Evolutionary conservation across 148 eudicot genomes (phyloP), one percentile per base, ranked within the genome.

Genomic region (Rhododendron simsii): DNA sequence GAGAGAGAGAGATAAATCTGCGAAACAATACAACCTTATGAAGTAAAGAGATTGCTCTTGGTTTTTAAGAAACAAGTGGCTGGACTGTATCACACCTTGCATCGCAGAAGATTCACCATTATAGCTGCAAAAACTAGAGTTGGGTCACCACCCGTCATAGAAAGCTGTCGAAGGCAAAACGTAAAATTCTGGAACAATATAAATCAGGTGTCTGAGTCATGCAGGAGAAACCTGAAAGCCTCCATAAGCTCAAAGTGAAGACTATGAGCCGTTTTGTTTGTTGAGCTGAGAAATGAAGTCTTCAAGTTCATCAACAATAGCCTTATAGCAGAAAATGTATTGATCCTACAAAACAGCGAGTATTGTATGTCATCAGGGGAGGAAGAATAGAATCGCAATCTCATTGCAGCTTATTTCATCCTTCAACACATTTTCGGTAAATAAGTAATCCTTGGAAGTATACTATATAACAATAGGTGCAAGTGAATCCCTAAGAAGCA

Each of bases 311-410:
- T 97, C 98, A 80, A 93, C 83, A 78, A 97, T 88, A 5, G 87
- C 96, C 87, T 91, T 87, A 69, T 93, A 93, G 93, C 98, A 93
- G 91, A 92, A 97, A 79, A 83, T 44, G 83, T 92, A 95, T 87
- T 97, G 99, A 47, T 95, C 98, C 99, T 97, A 83, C 48, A 88
- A 45, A 71, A 88, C 41, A 82, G 80, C 35, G n/a, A 86, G 23
- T 67, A 51, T 26, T 4, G 23, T 7, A 11, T 6, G 55, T 39
- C 73, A 57, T 86, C 63, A 82, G 81, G 14, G 71, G 48, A 50
- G 7, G 78, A 61, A 85, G 16, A 69, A 71, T 30, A 30, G 73
- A 71, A 71, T 30, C 37, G 30, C 37, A 71, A 71, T 28, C 41
- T 71, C 76, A 71, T 71, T 13, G 39, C 39, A 71, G 41, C 76